phyloP scores from a whole-genome alignment of 140 eudicot species.

The Oenanthe javanica region DNA sequence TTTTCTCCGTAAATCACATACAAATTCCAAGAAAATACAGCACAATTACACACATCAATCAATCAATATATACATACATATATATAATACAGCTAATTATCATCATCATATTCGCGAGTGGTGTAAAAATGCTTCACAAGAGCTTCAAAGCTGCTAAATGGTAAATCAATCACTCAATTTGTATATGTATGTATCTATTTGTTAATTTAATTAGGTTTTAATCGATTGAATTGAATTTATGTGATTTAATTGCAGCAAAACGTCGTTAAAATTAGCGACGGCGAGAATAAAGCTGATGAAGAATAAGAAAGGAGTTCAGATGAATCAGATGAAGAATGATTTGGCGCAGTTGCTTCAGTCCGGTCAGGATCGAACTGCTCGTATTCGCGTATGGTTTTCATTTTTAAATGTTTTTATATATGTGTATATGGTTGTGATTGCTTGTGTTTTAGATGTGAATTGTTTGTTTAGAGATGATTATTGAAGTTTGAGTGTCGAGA shows the following conservation, averaged over 20 bases:
- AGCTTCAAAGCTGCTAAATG: constrained; percentile 77
- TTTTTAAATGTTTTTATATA: not conserved
- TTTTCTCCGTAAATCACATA: not conserved
- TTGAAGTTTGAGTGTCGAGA: not conserved
- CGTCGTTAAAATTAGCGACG: constrained; percentile 63
- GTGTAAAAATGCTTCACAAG: constrained; percentile 41
- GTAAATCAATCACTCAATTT: constrained; percentile 21
- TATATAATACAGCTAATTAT: not conserved
- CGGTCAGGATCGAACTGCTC: constrained; percentile 67
- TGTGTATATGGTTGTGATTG: not conserved
- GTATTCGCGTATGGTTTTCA: constrained; percentile 51
- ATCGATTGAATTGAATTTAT: constrained; percentile 12
- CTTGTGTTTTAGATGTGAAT: not conserved
- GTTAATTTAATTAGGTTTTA: not conserved
- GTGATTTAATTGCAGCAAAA: constrained; percentile 48
- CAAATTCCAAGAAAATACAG: not conserved
- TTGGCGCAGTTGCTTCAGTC: constrained; percentile 65
- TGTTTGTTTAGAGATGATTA: not conserved
- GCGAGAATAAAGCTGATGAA: constrained; percentile 64
- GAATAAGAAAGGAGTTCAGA: constrained; percentile 71
- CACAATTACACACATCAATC: not conserved
- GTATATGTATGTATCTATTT: not conserved
- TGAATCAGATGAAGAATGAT: constrained; percentile 70
- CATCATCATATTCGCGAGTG: not conserved
- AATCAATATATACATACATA: not conserved